Evolutionary conservation across 306 rosid species (phyloP).

Genomic region (Malus sieversii): DNA sequence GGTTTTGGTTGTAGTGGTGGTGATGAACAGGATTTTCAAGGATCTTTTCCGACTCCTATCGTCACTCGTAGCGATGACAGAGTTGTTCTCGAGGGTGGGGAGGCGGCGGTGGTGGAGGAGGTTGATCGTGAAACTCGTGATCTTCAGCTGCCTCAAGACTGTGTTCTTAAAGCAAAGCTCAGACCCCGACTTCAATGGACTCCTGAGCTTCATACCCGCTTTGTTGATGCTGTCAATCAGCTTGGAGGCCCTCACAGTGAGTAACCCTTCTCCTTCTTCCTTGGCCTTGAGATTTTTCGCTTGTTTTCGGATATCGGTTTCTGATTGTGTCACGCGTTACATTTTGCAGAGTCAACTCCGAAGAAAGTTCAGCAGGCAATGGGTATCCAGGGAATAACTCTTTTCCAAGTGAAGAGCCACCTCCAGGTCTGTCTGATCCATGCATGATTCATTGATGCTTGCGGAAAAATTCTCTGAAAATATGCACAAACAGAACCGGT

Average conservation of each 20-base stretch:
- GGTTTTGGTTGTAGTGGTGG: neutral
- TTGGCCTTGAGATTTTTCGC: neutral
- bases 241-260: conserved; percentile 17
- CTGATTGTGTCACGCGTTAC: neutral
- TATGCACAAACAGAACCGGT: neutral
- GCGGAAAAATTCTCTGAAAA: neutral
- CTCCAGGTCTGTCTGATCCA: conserved; percentile 16
- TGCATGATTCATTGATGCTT: neutral
- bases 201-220: conserved; percentile 17
- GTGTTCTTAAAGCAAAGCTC: neutral
- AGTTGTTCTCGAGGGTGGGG: neutral
- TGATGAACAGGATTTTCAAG: neutral
- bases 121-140: neutral
- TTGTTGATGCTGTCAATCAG: conserved; percentile 13
- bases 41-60: neutral
- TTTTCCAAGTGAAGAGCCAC: conserved; percentile 18
- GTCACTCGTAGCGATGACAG: neutral
- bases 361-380: conserved; percentile 4
- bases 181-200: conserved; percentile 19
- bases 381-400: conserved; percentile 15
- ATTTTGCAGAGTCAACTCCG: conserved; percentile 13
- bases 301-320: neutral
- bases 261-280: neutral
- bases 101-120: neutral
- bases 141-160: neutral